Conservation (phyloP, 768 basidiomycete genomes). For the Suillus sp. region DNA sequence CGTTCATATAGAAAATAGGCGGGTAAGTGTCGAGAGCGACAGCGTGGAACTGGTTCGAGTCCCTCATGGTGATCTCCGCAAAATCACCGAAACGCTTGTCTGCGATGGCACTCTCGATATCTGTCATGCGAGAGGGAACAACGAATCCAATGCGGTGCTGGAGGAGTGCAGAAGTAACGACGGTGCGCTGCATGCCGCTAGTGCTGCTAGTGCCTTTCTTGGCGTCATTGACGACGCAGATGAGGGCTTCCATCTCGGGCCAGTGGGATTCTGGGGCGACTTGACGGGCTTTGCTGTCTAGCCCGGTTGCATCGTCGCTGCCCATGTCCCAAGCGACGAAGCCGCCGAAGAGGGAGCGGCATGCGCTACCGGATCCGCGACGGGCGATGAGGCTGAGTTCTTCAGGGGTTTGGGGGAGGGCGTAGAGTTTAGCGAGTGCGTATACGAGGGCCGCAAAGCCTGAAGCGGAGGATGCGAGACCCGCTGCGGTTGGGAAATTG, state of each 20-base stretch:
- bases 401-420: constrained; percentile 75
- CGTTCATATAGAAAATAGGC: constrained; percentile 99
- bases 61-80: constrained; percentile 91
- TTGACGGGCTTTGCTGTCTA: constrained; percentile 86
- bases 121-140: constrained; percentile 86
- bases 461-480: constrained; percentile 95
- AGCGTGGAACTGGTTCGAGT: constrained; percentile 99
- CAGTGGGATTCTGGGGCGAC: constrained; percentile 86
- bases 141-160: constrained; percentile 85
- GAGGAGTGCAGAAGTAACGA: constrained; percentile 86
- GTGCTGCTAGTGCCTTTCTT: constrained; percentile 97
- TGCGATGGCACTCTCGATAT: constrained; percentile 79
- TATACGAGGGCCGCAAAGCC: constrained; percentile 95
- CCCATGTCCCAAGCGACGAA: constrained; percentile 89
- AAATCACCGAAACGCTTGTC: constrained; percentile 85
- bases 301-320: constrained; percentile 70
- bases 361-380: constrained; percentile 97
- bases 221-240: constrained; percentile 93
- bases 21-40: constrained; percentile 96
- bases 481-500: constrained; percentile 99
- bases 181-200: constrained; percentile 96
- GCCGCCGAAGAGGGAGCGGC: constrained; percentile 95
- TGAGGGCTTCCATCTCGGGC: constrained; percentile 95
- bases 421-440: constrained; percentile 86
- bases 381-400: constrained; percentile 91